Percentiles rank a stretch among this genome's conserved stretches.
Evolutionary conservation across 2,329 filamentous ascomycete species (phyloP).

Genomic region (Pseudocercospora ulei): DNA sequence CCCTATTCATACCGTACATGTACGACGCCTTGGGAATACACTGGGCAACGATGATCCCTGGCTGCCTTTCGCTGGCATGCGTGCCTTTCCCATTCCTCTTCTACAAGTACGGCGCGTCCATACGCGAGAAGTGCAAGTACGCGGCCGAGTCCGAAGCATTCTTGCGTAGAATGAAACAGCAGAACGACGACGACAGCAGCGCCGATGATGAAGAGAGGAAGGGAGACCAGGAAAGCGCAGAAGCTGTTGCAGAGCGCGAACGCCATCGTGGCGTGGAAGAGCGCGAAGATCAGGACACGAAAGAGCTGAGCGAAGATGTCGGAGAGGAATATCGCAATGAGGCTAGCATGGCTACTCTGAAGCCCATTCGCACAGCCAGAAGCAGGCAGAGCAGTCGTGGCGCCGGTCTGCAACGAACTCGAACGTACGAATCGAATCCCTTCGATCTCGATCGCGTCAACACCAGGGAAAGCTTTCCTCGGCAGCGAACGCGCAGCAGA

Average conservation of each 20-base stretch:
- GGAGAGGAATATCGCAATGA: neutral
- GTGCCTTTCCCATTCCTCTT: slow-evolving; percentile 62
- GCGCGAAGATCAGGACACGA: slow-evolving; percentile 1
- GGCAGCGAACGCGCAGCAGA: slow-evolving; percentile 1
- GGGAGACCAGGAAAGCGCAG: slow-evolving; percentile 3
- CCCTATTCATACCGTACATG: slow-evolving; percentile 48
- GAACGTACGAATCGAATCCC: slow-evolving; percentile 35
- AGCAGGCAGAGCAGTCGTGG: slow-evolving; percentile 4
- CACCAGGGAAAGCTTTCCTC: slow-evolving; percentile 40
- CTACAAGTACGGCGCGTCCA: slow-evolving; percentile 56
- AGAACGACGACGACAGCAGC: slow-evolving; percentile 1
- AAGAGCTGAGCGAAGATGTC: neutral
- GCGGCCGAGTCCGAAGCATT: slow-evolving; percentile 38
- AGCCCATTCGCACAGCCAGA: neutral
- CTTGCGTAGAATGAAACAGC: slow-evolving; percentile 7
- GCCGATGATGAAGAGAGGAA: slow-evolving; percentile 5
- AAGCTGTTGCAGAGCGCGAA: slow-evolving; percentile 1
- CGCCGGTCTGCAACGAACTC: slow-evolving; percentile 1
- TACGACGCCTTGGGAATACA: slow-evolving; percentile 5
- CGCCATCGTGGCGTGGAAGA: neutral
- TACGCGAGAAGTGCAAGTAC: slow-evolving; percentile 57
- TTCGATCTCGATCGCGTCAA: slow-evolving; percentile 44
- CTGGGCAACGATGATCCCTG: slow-evolving; percentile 45
- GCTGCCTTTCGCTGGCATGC: slow-evolving; percentile 60
- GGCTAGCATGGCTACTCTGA: neutral